A percentile compares a stretch with the other conserved stretches of the same genome.
Evolutionary conservation across 495 filamentous ascomycete genomes (phyloP).

Genomic region (Hypoxylon fragiforme): DNA sequence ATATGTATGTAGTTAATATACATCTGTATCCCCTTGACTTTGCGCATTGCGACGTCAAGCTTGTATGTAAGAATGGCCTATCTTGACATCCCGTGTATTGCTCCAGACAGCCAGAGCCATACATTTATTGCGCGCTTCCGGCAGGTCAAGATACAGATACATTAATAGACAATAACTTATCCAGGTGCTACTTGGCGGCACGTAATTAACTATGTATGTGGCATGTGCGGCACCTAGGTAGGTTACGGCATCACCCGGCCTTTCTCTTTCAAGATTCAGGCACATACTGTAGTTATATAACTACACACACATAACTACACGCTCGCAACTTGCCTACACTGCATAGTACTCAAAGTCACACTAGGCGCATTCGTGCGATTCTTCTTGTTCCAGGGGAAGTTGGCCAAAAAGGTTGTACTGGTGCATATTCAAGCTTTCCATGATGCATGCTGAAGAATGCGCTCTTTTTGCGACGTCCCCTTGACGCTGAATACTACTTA

Average conservation of each 20-base stretch:
- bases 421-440: constrained; percentile 9
- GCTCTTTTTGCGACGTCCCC: constrained; percentile 17
- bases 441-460: constrained; percentile 18
- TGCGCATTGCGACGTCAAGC: constrained; percentile 34
- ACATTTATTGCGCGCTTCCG: constrained; percentile 33
- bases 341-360: neutral
- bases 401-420: constrained; percentile 9
- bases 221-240: neutral
- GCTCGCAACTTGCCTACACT: too few species aligned
- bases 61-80: constrained; percentile 26
- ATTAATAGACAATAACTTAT: neutral
- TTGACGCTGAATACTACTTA: constrained; percentile 24
- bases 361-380: constrained; percentile 31
- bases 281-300: constrained; percentile 5
- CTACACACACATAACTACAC: constrained; percentile 3
- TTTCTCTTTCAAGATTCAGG: constrained; percentile 21
- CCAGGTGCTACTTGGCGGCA: too few species aligned
- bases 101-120: constrained; percentile 25
- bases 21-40: constrained; percentile 30
- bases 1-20: too few species aligned
- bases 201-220: constrained; percentile 18
- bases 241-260: constrained; percentile 36
- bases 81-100: constrained; percentile 21
- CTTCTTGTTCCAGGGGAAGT: constrained; percentile 24
- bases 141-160: constrained; percentile 25